Conservation (phyloP, 2,329 filamentous ascomycete species). For the Verticillium nubilum region DNA sequence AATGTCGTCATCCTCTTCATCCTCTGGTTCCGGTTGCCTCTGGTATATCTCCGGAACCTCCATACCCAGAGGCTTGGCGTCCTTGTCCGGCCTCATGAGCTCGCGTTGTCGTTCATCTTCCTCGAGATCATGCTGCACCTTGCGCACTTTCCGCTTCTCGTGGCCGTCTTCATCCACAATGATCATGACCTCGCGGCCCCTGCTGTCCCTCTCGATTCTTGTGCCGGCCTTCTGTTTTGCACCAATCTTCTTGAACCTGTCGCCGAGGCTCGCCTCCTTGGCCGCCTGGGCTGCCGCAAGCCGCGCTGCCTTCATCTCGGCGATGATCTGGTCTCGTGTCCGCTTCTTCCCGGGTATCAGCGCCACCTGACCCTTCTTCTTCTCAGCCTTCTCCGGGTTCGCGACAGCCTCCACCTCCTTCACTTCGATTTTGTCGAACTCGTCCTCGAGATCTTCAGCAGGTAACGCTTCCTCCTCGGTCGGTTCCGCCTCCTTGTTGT, state of each 20-base stretch:
- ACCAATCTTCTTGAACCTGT: slow-evolving; percentile 62
- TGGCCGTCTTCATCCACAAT: slow-evolving; percentile 62
- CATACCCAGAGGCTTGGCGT: slow-evolving; percentile 57
- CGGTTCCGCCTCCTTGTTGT: slow-evolving; percentile 19
- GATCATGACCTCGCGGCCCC: slow-evolving; percentile 58
- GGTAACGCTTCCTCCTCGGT: slow-evolving; percentile 24
- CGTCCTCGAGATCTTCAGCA: slow-evolving; percentile 56
- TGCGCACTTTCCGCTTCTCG: slow-evolving; percentile 60
- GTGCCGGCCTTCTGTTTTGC: slow-evolving; percentile 46
- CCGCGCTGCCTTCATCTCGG: slow-evolving; percentile 59
- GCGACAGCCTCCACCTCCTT: slow-evolving; percentile 47
- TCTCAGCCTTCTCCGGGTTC: slow-evolving; percentile 46
- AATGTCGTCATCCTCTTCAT: slow-evolving; percentile 56
- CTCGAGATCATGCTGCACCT: slow-evolving; percentile 32
- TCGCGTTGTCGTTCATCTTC: slow-evolving; percentile 30
- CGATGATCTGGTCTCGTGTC: slow-evolving; percentile 61
- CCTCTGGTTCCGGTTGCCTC: slow-evolving; percentile 38
- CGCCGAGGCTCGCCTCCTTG: slow-evolving; percentile 46
- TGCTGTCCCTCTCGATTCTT: slow-evolving; percentile 55
- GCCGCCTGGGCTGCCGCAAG: slow-evolving; percentile 50
- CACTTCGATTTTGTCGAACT: slow-evolving; percentile 54
- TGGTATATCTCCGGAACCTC: slow-evolving; percentile 56
- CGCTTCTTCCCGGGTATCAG: slow-evolving; percentile 54
- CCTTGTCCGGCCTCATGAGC: slow-evolving; percentile 48
- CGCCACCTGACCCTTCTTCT: slow-evolving; percentile 55